Conservation (phyloP, 345 rosid genomes). For the Nasturtium officinale region DNA sequence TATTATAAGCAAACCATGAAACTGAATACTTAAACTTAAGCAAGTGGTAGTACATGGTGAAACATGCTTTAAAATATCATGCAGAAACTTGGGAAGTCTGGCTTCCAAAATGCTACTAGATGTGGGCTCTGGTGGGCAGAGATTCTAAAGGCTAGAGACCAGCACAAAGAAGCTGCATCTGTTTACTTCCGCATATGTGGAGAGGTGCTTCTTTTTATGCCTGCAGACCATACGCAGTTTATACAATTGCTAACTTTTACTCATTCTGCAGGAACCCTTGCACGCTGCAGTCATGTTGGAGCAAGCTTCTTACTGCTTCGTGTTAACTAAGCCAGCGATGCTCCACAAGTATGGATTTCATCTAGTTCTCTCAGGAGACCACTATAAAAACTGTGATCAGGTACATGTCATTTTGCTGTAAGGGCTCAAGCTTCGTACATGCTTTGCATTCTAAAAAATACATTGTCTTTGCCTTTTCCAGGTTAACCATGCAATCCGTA, state of each 20-base stretch:
- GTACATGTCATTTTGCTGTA: conserved; percentile 49
- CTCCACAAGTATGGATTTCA: conserved; percentile 96
- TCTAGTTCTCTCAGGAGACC: conserved; percentile 96
- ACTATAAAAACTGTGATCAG: conserved; percentile 92
- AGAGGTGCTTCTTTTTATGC: conserved; percentile 65
- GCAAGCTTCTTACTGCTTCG: conserved; percentile 98
- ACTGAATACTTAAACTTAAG: conserved; percentile 23
- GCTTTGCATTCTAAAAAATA: conserved; percentile 34
- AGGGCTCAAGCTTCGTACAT: conserved; percentile 27
- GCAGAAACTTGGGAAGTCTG: conserved; percentile 79
- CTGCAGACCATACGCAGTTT: conserved; percentile 9
- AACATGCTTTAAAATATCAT: conserved; percentile 26
- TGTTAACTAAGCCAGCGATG: conserved; percentile 88
- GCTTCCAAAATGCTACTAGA: conserved; percentile 82
- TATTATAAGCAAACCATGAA: conserved; percentile 28
- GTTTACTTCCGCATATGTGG: conserved; percentile 90
- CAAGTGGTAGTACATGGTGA: conserved; percentile 23
- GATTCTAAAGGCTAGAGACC: conserved; percentile 86
- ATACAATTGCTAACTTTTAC: conserved; percentile 31
- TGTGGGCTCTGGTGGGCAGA: conserved; percentile 99
- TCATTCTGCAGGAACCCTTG: conserved; percentile 66
- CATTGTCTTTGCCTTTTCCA: conserved; percentile 42
- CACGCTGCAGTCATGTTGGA: conserved; percentile 99
- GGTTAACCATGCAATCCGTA: conserved; percentile 96
- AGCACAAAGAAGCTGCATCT: conserved; percentile 88